Conservation (phyloP, 2,329 filamentous ascomycete species). For the Magnaporthiopsis incrustans region DNA sequence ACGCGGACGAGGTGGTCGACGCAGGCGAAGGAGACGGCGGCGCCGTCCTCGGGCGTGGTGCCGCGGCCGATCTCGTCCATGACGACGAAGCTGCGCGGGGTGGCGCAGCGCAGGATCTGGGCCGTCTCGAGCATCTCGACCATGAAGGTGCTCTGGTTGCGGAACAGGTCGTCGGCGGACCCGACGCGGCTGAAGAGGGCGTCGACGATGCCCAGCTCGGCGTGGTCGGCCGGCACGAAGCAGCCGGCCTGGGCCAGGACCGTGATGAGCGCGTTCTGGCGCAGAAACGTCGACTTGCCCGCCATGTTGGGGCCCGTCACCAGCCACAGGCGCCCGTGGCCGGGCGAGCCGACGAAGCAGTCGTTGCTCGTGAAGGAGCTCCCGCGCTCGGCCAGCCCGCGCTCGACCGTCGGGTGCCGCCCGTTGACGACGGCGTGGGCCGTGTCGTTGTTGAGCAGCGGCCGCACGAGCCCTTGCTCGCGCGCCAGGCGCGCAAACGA, state of each 20-base stretch:
- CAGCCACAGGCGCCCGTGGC: constrained; percentile 55
- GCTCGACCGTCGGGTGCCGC: constrained; percentile 86
- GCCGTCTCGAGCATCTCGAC: constrained; percentile 98
- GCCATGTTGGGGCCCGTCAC: constrained; percentile 95
- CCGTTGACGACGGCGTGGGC: constrained; percentile 75
- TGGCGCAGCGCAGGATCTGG: constrained; percentile 78
- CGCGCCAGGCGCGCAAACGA: constrained; percentile 74
- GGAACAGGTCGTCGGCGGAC: constrained; percentile 89
- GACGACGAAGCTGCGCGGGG: constrained; percentile 78
- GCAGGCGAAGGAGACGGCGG: constrained; percentile 82
- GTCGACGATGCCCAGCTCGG: constrained; percentile 85
- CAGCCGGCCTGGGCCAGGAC: constrained; percentile 89
- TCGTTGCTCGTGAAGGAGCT: constrained; percentile 59
- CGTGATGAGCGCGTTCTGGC: constrained; percentile 90
- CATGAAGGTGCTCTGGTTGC: constrained; percentile 97
- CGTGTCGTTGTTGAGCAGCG: constrained; percentile 57
- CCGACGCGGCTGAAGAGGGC: constrained; percentile 91
- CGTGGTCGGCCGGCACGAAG: constrained; percentile 84
- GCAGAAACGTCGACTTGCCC: constrained; percentile 90
- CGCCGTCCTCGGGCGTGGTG: constrained; percentile 86
- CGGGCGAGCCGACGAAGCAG: constrained; percentile 53
- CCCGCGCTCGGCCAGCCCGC: constrained; percentile 65
- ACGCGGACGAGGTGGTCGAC: constrained; percentile 73
- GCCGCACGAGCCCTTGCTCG: constrained; percentile 67
- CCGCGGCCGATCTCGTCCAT: constrained; percentile 98